phyloP scores from a whole-genome alignment of 441 rosid species.

The Gossypium davidsonii region DNA sequence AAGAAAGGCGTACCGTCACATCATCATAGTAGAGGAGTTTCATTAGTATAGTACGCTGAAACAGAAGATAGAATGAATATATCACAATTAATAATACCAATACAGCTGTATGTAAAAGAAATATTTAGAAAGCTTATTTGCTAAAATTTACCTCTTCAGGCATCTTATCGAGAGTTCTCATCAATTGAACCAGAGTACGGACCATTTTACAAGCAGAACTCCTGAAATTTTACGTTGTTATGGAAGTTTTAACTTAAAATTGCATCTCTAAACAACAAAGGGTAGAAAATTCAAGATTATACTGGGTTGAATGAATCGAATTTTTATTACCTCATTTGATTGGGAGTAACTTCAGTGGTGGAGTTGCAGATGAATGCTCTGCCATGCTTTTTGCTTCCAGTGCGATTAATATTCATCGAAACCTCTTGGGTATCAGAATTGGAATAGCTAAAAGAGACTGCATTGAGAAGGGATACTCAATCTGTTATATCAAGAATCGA shows the following conservation, averaged over 20 bases:
- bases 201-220: slow-evolving; percentile 97
- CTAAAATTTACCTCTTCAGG: slow-evolving; percentile 67
- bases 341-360: slow-evolving; percentile 69
- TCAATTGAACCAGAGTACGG: slow-evolving; percentile 82
- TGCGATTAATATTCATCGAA: slow-evolving; percentile 72
- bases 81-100: slow-evolving; percentile 10
- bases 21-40: slow-evolving; percentile 89
- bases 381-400: slow-evolving; percentile 68
- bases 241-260: not conserved
- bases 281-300: not conserved
- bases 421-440: slow-evolving; percentile 76
- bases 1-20: slow-evolving; percentile 67
- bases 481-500: not conserved
- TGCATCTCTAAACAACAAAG: not conserved
- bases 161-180: slow-evolving; percentile 95
- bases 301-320: not conserved
- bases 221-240: slow-evolving; percentile 35
- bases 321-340: slow-evolving; percentile 71
- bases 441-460: slow-evolving; percentile 90
- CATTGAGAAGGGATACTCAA: slow-evolving; percentile 25
- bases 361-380: slow-evolving; percentile 67
- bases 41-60: slow-evolving; percentile 92
- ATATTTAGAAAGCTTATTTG: not conserved
- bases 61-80: slow-evolving; percentile 13
- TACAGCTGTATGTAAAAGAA: not conserved